Evolutionary conservation across 495 filamentous ascomycete species (phyloP).

Genomic region (Lepraria neglecta): DNA sequence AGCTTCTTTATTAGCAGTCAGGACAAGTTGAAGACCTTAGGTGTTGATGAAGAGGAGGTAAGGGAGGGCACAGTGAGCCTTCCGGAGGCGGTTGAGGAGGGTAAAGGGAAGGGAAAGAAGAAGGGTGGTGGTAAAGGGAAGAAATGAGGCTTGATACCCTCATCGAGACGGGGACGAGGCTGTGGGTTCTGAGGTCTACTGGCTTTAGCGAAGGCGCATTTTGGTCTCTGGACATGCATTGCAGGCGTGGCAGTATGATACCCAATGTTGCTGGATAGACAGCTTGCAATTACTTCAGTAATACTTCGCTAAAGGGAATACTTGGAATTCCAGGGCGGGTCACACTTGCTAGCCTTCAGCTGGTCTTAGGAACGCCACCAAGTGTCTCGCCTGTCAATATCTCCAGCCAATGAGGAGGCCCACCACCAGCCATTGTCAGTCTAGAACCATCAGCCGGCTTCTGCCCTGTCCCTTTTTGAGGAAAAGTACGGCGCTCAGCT

Average conservation of each 20-base stretch:
- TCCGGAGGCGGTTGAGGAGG: constrained; percentile 35
- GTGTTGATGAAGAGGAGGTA: constrained; percentile 51
- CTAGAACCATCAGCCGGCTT: too few species aligned
- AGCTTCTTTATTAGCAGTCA: constrained; percentile 80
- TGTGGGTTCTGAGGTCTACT: not conserved
- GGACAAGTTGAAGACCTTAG: constrained; percentile 67
- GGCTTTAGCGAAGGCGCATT: not conserved
- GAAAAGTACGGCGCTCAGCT: too few species aligned
- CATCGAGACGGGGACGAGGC: too few species aligned
- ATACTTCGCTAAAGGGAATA: too few species aligned
- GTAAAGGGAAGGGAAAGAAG: constrained; percentile 15
- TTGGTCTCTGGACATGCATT: not conserved
- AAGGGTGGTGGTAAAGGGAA: constrained; percentile 20
- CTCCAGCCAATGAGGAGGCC: too few species aligned
- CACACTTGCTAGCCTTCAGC: too few species aligned
- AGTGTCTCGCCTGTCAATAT: too few species aligned
- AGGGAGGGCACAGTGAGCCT: constrained; percentile 52
- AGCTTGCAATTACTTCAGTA: too few species aligned
- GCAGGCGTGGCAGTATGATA: constrained; percentile 8
- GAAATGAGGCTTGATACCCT: constrained; percentile 11
- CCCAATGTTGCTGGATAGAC: not conserved
- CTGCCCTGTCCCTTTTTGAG: too few species aligned
- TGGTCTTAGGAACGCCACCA: too few species aligned
- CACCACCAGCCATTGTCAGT: not conserved
- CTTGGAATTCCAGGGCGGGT: too few species aligned